A percentile compares a stretch with the other conserved stretches of the same genome.
These are phyloP conservation scores for Camelina neglecta DNA, from an alignment of 345 rosid genomes.

Conservation along the genomic window DNA sequence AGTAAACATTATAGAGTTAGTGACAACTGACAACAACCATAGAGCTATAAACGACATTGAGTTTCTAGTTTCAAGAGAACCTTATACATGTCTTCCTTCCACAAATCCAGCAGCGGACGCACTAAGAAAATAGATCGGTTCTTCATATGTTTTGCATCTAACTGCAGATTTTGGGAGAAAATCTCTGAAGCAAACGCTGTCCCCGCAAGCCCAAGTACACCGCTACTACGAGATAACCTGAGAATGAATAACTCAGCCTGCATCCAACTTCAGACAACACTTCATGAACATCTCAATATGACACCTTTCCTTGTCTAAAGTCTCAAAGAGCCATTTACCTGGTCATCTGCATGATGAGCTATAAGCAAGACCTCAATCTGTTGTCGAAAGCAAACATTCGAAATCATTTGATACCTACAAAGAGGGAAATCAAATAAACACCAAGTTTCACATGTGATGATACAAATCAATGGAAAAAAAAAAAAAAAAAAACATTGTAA, in stretches of 20 bases:
- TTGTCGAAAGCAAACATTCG: slow-evolving; percentile 58
- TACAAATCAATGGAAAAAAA: slow-evolving; percentile 13
- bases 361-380: slow-evolving; percentile 75
- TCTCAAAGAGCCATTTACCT: slow-evolving; percentile 50
- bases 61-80: slow-evolving; percentile 43
- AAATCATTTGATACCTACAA: slow-evolving; percentile 70
- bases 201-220: slow-evolving; percentile 96
- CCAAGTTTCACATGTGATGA: neutral
- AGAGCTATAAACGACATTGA: neutral
- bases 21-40: slow-evolving; percentile 4
- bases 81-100: slow-evolving; percentile 86
- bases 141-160: slow-evolving; percentile 44
- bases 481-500: slow-evolving; percentile 42
- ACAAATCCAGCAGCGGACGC: slow-evolving; percentile 75
- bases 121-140: slow-evolving; percentile 64
- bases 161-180: slow-evolving; percentile 49
- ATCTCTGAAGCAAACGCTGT: slow-evolving; percentile 80
- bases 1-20: slow-evolving; percentile 5
- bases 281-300: slow-evolving; percentile 16
- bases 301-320: neutral
- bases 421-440: slow-evolving; percentile 18
- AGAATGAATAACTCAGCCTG: slow-evolving; percentile 93
- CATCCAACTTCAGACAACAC: slow-evolving; percentile 44
- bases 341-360: slow-evolving; percentile 96
- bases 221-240: slow-evolving; percentile 87